phyloP scores from a whole-genome alignment of 1,139 yeast genomes.

The Candida sp. region DNA sequence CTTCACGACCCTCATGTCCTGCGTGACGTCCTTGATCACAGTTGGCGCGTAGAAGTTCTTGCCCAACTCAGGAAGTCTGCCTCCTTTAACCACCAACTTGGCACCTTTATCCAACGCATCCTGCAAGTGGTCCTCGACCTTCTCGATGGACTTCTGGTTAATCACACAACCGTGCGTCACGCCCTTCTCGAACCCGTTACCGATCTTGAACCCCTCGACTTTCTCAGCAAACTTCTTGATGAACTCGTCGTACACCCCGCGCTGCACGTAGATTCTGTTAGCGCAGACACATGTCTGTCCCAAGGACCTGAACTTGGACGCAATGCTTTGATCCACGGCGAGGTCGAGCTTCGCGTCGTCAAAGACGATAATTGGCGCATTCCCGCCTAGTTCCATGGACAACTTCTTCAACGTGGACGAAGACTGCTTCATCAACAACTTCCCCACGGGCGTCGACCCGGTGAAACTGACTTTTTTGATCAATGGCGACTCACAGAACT shows the following conservation, averaged over 20 bases:
- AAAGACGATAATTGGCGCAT: conserved; percentile 53
- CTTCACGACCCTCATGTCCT: conserved; percentile 40
- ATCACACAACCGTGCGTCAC: conserved; percentile 51
- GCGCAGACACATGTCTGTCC: conserved; percentile 96
- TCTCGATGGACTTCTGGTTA: conserved; percentile 41
- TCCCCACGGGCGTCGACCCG: conserved; percentile 63
- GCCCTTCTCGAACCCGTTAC: conserved; percentile 47
- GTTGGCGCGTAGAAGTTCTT: conserved; percentile 44
- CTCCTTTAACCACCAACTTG: conserved; percentile 46
- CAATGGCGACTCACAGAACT: conserved; percentile 39
- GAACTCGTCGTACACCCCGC: conserved; percentile 65
- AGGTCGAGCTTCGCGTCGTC: conserved; percentile 53
- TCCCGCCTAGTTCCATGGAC: conserved; percentile 58
- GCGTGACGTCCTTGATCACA: conserved; percentile 42
- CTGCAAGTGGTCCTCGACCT: conserved; percentile 42
- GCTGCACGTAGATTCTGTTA: conserved; percentile 80
- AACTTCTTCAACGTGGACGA: conserved; percentile 50
- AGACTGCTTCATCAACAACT: conserved; percentile 51
- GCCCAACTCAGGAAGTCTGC: conserved; percentile 42
- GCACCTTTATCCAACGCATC: conserved; percentile 51
- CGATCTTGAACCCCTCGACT: conserved; percentile 39
- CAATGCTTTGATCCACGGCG: conserved; percentile 55
- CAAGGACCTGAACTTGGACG: conserved; percentile 65
- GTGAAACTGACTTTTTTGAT: conserved; percentile 59
- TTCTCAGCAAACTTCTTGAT: conserved; percentile 35